Conservation (phyloP, 129 eudicot species). For the Pseudognaphalium luteoalbum region DNA sequence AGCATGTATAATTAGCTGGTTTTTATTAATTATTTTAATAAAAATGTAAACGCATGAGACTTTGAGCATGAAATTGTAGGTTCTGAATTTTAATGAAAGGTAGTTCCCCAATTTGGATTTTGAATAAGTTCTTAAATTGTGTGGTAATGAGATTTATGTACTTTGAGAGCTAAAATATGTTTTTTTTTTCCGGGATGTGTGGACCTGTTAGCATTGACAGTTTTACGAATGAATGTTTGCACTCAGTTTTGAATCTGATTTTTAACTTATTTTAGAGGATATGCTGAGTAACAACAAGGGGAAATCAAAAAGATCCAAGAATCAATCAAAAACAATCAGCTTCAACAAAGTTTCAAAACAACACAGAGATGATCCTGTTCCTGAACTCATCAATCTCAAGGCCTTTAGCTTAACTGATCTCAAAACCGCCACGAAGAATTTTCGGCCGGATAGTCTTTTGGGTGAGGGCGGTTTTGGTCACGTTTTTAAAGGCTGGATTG, state of each 20-base stretch:
- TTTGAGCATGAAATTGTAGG: slow-evolving; percentile 1
- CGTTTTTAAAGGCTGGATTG: slow-evolving; percentile 74
- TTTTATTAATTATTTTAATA: not conserved
- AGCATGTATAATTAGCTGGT: not conserved
- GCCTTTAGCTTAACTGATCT: slow-evolving; percentile 59
- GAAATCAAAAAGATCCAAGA: slow-evolving; percentile 26
- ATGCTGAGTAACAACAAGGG: slow-evolving; percentile 28
- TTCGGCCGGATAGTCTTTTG: slow-evolving; percentile 62
- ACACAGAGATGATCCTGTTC: slow-evolving; percentile 28
- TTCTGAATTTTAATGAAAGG: not conserved
- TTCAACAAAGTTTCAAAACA: slow-evolving; percentile 37
- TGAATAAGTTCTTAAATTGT: not conserved
- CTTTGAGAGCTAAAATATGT: not conserved
- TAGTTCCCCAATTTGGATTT: not conserved
- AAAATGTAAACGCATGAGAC: not conserved
- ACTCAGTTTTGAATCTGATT: not conserved
- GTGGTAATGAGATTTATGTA: not conserved
- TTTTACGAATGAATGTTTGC: not conserved
- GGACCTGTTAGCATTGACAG: not conserved
- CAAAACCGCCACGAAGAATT: slow-evolving; percentile 54
- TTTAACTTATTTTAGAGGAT: slow-evolving; percentile 33
- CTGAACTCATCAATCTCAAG: slow-evolving; percentile 44
- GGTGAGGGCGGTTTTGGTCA: slow-evolving; percentile 73
- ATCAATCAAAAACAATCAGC: slow-evolving; percentile 36
- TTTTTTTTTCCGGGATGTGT: not conserved